phyloP scores from a whole-genome alignment of 805 yeast genomes.

The Candida sithepensis region DNA sequence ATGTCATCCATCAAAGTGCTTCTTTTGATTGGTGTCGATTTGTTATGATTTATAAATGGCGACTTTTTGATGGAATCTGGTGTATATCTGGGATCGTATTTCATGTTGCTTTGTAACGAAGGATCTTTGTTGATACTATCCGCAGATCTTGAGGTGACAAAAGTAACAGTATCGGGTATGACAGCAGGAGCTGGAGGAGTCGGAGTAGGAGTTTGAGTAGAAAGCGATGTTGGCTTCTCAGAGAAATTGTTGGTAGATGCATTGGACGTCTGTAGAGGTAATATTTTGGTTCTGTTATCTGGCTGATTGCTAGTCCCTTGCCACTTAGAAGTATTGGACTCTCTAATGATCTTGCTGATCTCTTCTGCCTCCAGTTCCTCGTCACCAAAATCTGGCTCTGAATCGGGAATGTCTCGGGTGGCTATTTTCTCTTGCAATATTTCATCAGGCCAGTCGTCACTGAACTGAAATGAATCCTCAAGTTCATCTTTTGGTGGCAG shows the following conservation, averaged over 20 bases:
- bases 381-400: slow-evolving; percentile 28
- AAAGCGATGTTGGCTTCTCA: not conserved
- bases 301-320: no score
- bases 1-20: slow-evolving; percentile 19
- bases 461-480: slow-evolving; percentile 53
- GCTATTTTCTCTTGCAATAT: slow-evolving; percentile 3
- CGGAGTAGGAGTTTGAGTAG: not conserved
- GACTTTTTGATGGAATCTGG: slow-evolving; percentile 52
- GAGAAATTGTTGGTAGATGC: not conserved
- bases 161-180: slow-evolving; percentile 32
- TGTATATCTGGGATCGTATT: slow-evolving; percentile 56
- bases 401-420: slow-evolving; percentile 16
- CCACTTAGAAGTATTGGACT: slow-evolving; percentile 3
- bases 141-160: slow-evolving; percentile 67
- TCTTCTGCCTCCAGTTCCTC: slow-evolving; percentile 23
- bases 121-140: slow-evolving; percentile 47
- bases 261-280: not conserved
- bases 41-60: slow-evolving; percentile 59
- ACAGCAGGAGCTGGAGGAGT: slow-evolving; percentile 9
- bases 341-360: slow-evolving; percentile 6
- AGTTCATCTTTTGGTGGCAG: slow-evolving; percentile 4
- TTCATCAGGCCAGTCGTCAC: slow-evolving; percentile 40
- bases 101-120: slow-evolving; percentile 34
- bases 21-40: slow-evolving; percentile 60
- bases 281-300: not conserved